Base-by-base conservation (phyloP, 768 basidiomycete species). In the Amanita thiersii region DNA sequence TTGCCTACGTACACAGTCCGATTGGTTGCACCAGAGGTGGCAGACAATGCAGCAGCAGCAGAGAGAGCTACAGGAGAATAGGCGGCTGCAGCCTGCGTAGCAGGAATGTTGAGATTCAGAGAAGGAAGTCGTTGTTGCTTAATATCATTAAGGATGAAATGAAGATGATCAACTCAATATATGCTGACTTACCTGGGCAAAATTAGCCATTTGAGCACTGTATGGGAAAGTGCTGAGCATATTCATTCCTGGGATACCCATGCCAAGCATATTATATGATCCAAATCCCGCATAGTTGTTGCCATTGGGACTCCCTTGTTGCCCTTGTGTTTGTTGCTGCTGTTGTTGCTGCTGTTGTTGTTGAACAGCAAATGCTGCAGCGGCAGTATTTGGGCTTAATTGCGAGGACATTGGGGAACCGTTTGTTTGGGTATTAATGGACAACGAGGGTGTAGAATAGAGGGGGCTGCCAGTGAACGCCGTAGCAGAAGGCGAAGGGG, bases 1-100 rank as follows among this genome's bases (percentile, higher is more conserved):
- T 96, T 94, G 48, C 96, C 94, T 40, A 99, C 83, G 59, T 97
- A 99, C 36, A 98, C 93, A 0, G 94, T 99, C 41, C 94, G 86
- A 6, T 86, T 87, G 21, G 79, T 77, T 17, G 70, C 62, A 25
- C 75, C 75, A 3, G 83, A 77, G 0, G 84, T 79, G 25, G 80
- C 80, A 20, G 68, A 73, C 10, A 85, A 68, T 1, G 81, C 79
- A 9, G 31, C 88, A 3, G n/a, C n/a, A 14, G 86, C 88, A 3
- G 75, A 78, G 32, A 86, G 69, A 1, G 84, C 86, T 3, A 79
- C 82, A 14, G 88, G 86, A 5, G 83, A 86, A 56, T 90, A 89
- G 2, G 77, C 76, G 12, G 73, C 55, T 3, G 58, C 60, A 0
- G 58, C 77, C 47, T 80, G 82, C 23, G 80, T 78, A 26, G 71